Conservation (phyloP, 202 grass and related monocot species). For the Dendrocalamus latiflorus region DNA sequence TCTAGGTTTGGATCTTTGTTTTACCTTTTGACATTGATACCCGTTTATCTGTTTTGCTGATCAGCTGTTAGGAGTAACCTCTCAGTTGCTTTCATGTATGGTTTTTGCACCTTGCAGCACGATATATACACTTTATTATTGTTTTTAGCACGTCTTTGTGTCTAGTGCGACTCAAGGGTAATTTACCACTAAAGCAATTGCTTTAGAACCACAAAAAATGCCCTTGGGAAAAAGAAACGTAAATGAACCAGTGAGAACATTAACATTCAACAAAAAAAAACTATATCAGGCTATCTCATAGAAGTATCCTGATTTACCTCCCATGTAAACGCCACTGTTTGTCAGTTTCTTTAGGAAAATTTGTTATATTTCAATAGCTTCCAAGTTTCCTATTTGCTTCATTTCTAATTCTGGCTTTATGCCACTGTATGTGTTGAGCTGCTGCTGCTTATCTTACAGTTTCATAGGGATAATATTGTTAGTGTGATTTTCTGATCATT, state of each 20-base stretch:
- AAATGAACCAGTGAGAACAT: background rate
- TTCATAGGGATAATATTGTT: background rate
- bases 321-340: background rate
- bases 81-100: background rate
- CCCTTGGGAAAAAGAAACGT: background rate
- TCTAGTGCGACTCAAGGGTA: background rate
- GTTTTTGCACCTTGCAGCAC: background rate
- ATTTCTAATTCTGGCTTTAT: background rate
- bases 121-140: background rate
- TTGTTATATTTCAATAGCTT: background rate
- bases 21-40: background rate
- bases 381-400: background rate
- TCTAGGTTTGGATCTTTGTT: background rate
- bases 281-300: background rate
- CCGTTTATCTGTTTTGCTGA: background rate
- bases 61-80: background rate
- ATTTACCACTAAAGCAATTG: background rate
- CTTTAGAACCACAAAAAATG: background rate
- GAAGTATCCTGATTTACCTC: background rate
- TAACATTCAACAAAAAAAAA: background rate
- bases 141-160: background rate
- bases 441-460: background rate
- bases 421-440: background rate
- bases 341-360: background rate
- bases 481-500: constrained; percentile 4